Conservation (phyloP, 2,329 filamentous ascomycete species). For the Ophiocordyceps unilateralis region DNA sequence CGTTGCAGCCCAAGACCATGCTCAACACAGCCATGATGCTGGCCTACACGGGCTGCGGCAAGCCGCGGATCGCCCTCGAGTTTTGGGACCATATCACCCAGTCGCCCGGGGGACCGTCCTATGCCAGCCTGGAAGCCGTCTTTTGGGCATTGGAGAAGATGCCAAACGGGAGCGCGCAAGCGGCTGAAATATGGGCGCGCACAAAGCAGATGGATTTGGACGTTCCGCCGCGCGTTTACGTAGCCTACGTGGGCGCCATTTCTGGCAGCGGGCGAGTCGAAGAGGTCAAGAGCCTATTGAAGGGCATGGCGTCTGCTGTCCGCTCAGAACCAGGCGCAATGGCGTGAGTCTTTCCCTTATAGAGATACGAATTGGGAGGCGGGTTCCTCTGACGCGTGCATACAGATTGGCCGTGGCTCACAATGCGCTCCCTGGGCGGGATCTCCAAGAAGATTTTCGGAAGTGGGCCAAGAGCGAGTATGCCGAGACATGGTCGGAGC, state of each 20-base stretch:
- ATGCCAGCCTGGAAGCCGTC: constrained; percentile 62
- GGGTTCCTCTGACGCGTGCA: background rate
- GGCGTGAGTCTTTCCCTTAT: constrained; percentile 39
- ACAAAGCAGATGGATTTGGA: constrained; percentile 62
- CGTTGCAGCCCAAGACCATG: constrained; percentile 56
- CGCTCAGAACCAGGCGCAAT: constrained; percentile 50
- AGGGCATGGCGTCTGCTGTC: constrained; percentile 47
- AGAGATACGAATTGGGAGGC: background rate
- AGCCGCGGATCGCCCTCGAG: constrained; percentile 48
- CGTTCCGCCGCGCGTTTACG: constrained; percentile 55
- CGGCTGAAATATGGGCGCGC: constrained; percentile 53
- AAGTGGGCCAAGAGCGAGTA: constrained; percentile 55
- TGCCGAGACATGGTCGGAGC: constrained; percentile 48
- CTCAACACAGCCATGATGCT: constrained; percentile 78
- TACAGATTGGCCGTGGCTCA: constrained; percentile 58
- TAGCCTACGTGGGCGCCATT: constrained; percentile 59
- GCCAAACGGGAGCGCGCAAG: constrained; percentile 38
- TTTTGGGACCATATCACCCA: constrained; percentile 77
- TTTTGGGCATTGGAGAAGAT: constrained; percentile 60
- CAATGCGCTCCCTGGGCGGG: constrained; percentile 50
- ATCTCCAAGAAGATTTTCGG: constrained; percentile 52
- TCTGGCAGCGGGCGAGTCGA: constrained; percentile 56
- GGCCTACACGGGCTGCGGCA: constrained; percentile 56
- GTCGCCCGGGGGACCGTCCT: constrained; percentile 71
- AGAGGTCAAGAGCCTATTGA: constrained; percentile 47